Percentiles rank a stretch among this genome's conserved stretches.
phyloP scores from a whole-genome alignment of 148 eudicot genomes.

The Diospyros lotus region DNA sequence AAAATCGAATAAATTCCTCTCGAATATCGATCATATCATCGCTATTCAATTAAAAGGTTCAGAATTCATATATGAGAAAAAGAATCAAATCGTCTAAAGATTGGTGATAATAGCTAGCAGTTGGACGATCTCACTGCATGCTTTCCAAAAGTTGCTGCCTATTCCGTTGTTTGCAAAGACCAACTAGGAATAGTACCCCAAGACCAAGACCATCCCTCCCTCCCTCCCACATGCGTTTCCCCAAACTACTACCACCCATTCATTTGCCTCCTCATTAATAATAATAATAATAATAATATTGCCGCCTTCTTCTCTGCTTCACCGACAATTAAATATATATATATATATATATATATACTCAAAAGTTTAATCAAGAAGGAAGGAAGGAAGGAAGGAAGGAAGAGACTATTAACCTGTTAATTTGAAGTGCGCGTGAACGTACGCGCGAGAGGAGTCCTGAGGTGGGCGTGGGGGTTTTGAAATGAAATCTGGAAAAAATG shows the following conservation, averaged over 20 bases:
- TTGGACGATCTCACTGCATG: constrained; percentile 41
- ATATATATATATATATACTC: neutral
- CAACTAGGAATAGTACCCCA: constrained; percentile 24
- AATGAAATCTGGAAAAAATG: too few species aligned
- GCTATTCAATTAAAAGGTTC: constrained; percentile 47
- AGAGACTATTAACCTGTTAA: neutral
- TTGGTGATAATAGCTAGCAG: constrained; percentile 39
- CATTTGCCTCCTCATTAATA: too few species aligned
- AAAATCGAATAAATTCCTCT: constrained; percentile 2
- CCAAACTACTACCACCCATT: too few species aligned
- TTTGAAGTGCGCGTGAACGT: too few species aligned
- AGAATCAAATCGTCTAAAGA: constrained; percentile 67
- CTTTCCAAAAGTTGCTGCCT: constrained; percentile 67
- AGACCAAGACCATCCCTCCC: constrained; percentile 6
- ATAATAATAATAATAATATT: too few species aligned
- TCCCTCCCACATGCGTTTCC: too few species aligned
- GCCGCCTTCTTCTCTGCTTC: too few species aligned
- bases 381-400: neutral
- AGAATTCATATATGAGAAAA: constrained; percentile 18
- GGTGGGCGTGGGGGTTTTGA: too few species aligned
- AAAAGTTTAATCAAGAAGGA: neutral
- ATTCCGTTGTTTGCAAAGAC: constrained; percentile 27
- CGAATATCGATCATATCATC: constrained; percentile 27
- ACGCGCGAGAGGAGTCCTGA: too few species aligned
- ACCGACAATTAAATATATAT: neutral